Base-by-base conservation (phyloP, 805 yeast species). In the Wickerhamiella cacticola region DNA sequence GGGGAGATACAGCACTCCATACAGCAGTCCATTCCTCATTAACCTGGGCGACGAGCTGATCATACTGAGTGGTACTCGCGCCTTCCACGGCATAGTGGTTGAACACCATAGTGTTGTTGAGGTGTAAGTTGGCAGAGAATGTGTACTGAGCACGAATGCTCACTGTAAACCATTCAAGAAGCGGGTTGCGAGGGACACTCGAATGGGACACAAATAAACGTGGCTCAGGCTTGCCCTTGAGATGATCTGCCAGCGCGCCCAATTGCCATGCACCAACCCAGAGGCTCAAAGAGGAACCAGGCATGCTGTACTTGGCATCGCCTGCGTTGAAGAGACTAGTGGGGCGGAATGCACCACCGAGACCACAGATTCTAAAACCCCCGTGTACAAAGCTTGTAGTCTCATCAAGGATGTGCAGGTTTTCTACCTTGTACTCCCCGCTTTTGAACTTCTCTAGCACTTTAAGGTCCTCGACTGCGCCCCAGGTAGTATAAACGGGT, bases 401-500 rank as follows among this genome's bases (percentile, higher is more conserved):
- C 59, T 82, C 88, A 60, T 81, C 87, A 29, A 82, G 68, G 3
- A 83, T 58, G 53, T 66, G 63, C 49, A 82, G 63, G 59, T 83
- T 83, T 13, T 76, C 75, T 3, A 82, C 69, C 2, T 52, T 46
- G 52, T 75, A 72, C 10, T 67, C 63, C 3, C 81, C 81, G 46
- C 67, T 61, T 48, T 78, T 70, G 61, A 82, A 74, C 65, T 74
- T 75, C 53, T 78, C 75, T 38, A 82, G 63, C 19, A 83, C 83
- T 3, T 71, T 58, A 1, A 84, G 76, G 59, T 82, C 94, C 59
- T 82, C 94, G 48, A 79, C 69, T 61, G 81, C 79, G 0, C 92
- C 92, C 55, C 74, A 79, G n/a, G 80, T 75, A 3, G 88, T 76
- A 64, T 82, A 83, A 1, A 83, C 84, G 0, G 94, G 92, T 2